Conservation (phyloP, 257 asterid species). For the Verbascum thapsus region DNA sequence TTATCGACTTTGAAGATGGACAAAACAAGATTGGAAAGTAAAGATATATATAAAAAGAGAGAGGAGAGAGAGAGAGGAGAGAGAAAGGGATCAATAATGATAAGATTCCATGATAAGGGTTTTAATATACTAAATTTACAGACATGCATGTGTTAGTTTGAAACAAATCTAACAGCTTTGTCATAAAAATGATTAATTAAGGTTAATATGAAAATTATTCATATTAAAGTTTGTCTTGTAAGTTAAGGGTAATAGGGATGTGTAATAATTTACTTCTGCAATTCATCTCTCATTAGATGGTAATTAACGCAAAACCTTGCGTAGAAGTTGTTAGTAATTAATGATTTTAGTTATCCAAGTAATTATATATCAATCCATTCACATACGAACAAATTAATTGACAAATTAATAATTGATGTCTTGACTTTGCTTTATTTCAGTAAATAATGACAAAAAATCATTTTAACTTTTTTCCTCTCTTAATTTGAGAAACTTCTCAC, state of each 20-base stretch:
- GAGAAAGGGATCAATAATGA: slow-evolving; percentile 23
- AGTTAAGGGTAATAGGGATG: background rate
- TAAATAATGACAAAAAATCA: too few relatives aligned
- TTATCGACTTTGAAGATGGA: slow-evolving; percentile 15
- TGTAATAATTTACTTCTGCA: too few relatives aligned
- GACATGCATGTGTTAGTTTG: slow-evolving; percentile 27
- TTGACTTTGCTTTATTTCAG: too few relatives aligned
- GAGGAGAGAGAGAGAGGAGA: slow-evolving; percentile 2
- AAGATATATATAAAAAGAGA: slow-evolving; percentile 27
- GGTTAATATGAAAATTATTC: background rate
- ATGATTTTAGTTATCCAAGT: background rate
- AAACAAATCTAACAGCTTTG: background rate
- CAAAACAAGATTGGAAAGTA: slow-evolving; percentile 25
- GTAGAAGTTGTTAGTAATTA: slow-evolving; percentile 9
- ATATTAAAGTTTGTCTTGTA: background rate
- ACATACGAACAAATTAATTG: background rate
- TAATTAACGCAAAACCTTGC: slow-evolving; percentile 4
- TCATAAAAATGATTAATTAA: background rate
- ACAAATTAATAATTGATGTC: too few relatives aligned
- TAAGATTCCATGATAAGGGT: slow-evolving; percentile 29
- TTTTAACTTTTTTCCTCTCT: too few relatives aligned
- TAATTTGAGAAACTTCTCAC: background rate
- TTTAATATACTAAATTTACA: slow-evolving; percentile 15
- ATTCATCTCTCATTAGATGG: background rate
- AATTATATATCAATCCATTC: background rate